Evolutionary conservation across 2,329 filamentous ascomycete genomes (phyloP).

Genomic region (Colletotrichum sidae): DNA sequence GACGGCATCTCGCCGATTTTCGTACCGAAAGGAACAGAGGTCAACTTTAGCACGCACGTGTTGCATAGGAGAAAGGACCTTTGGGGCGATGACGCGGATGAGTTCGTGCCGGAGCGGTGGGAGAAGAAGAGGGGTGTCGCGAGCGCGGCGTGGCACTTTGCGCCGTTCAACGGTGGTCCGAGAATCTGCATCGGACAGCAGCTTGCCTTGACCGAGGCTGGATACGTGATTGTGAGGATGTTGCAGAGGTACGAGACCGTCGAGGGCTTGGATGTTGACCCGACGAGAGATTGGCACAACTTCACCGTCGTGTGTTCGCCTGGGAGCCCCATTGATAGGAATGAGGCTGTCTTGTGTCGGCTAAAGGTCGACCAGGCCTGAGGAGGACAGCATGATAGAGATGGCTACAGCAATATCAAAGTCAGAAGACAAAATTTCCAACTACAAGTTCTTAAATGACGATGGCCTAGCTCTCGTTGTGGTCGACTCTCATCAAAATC

Average conservation of each 20-base stretch:
- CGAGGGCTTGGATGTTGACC: slow-evolving; percentile 23
- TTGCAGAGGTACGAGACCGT: slow-evolving; percentile 40
- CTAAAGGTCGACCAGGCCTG: slow-evolving; percentile 4
- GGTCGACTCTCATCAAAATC: too few relatives aligned
- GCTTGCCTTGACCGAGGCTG: slow-evolving; percentile 44
- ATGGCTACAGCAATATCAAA: too few relatives aligned
- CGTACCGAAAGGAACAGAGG: slow-evolving; percentile 43
- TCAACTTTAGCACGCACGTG: slow-evolving; percentile 46
- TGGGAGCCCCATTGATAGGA: slow-evolving; percentile 24
- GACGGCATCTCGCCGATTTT: slow-evolving; percentile 47
- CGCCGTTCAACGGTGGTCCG: slow-evolving; percentile 52
- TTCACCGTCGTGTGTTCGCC: slow-evolving; percentile 28
- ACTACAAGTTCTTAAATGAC: too few relatives aligned
- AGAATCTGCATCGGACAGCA: slow-evolving; percentile 50
- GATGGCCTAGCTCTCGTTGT: too few relatives aligned
- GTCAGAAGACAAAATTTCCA: too few relatives aligned
- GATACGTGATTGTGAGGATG: slow-evolving; percentile 42
- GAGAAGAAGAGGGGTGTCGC: slow-evolving; percentile 41
- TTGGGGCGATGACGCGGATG: slow-evolving; percentile 49
- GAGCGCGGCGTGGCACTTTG: slow-evolving; percentile 46
- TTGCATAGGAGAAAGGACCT: slow-evolving; percentile 49
- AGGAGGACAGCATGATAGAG: too few relatives aligned
- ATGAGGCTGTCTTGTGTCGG: slow-evolving; percentile 25
- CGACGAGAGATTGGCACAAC: slow-evolving; percentile 17
- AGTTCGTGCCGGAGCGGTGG: slow-evolving; percentile 54